Base-by-base conservation (phyloP, 345 rosid species). In the Rhodamnia rubescens region DNA sequence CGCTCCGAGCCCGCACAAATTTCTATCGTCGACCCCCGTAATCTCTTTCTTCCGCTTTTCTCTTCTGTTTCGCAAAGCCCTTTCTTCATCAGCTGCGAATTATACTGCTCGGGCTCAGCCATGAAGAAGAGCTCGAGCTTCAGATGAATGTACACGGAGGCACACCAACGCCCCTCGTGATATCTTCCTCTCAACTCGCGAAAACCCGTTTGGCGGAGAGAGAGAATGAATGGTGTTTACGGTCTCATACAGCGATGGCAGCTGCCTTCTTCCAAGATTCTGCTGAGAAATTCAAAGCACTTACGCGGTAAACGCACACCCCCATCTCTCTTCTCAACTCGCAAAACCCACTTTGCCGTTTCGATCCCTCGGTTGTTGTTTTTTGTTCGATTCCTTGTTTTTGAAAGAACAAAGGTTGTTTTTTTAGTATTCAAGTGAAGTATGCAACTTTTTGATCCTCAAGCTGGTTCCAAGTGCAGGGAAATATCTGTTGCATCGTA, bases 231-330 rank as follows among this genome's bases (percentile, higher is more conserved):
- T 50, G 88, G 86, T 21, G 69, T 89, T 24, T 90, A 75, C 55
- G 69, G 85, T 84, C 78, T 90, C 49, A 51, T 85, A 64, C 89
- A 89, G 82, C 86, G 84, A 40, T 88, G 90, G 82, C 92, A 87
- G 40, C 53, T 82, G 69, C 88, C 91, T 81, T 86, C 87, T 10
- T 52, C 89, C 85, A 87, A 86, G 83, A 57, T 83, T 54, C 86
- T 84, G 26, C 84, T 81, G 18, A 83, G 55, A 59, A 84, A 85
- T 58, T 84, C 89, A 49, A 84, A 10, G 13, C 83, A 85, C 56
- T 84, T 85, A 4, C 61, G 81, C 87, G 93, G 93, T 90, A 74
- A 55, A 51, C 24, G 42, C 80, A 64, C 44, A 55, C 10, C 59
- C 42, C 21, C 6, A 1, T 53, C 29, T 5, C 64, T 44, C 51